Evolutionary conservation across 225 moss, liverwort and hornwort genomes (phyloP).

Genomic region (Sphagnum contortum): DNA sequence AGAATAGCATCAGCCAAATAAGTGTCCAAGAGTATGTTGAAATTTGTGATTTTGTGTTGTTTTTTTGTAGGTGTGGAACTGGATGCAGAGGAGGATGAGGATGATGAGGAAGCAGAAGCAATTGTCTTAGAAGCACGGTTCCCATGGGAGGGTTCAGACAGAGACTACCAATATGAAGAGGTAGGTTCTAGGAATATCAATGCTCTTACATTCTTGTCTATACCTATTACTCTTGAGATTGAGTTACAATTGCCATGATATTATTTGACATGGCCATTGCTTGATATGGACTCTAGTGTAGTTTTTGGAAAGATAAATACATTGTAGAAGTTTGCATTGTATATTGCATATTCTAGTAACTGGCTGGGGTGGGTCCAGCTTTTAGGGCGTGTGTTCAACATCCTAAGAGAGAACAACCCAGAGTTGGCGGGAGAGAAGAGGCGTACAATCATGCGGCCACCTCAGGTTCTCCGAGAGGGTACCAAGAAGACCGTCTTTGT

Average conservation of each 20-base stretch:
- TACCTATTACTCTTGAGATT: no score
- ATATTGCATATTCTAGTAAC: neutral
- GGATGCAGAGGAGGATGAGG: constrained; percentile 21
- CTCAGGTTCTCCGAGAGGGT: constrained; percentile 91
- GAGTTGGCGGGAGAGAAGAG: constrained; percentile 85
- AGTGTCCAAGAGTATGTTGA: no score
- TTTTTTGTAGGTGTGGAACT: no score
- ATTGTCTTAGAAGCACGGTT: constrained; percentile 54
- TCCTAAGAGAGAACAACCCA: constrained; percentile 85
- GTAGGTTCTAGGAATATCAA: constrained; percentile 13
- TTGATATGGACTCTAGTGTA: no score
- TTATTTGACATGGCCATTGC: no score
- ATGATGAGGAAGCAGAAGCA: constrained; percentile 46
- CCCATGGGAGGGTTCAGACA: constrained; percentile 68
- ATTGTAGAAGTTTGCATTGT: neutral
- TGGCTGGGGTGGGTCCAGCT: constrained; percentile 27
- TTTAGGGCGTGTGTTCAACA: constrained; percentile 79
- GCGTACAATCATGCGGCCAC: constrained; percentile 81
- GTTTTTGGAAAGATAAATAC: neutral
- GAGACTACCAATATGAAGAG: constrained; percentile 78
- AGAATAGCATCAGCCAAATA: no score
- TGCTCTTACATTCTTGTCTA: no score
- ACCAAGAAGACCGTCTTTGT: constrained; percentile 93
- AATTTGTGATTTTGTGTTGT: no score
- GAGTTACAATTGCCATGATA: no score